phyloP scores from a whole-genome alignment of 163 green algal species.

The Prototheca wickerhamii region DNA sequence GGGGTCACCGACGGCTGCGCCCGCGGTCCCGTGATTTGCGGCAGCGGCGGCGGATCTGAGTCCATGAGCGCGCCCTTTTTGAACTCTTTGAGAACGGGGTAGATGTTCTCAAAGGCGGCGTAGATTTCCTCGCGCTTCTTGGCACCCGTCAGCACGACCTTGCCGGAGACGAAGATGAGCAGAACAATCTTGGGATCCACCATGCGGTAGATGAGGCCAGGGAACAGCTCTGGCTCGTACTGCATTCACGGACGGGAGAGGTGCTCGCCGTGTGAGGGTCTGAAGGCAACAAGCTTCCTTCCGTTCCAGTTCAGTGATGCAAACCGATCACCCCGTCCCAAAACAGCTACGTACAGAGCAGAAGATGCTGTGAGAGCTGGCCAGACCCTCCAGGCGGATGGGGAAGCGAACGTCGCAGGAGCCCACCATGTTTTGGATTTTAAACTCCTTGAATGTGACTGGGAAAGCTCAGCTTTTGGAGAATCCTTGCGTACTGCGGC shows the following conservation, averaged over 20 bases:
- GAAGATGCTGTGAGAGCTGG: slow-evolving; percentile 78
- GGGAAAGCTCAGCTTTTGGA: slow-evolving; percentile 86
- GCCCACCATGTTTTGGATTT: slow-evolving; percentile 98
- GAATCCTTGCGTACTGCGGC: slow-evolving; percentile 90
- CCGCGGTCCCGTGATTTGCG: too few relatives aligned
- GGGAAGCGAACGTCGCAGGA: slow-evolving; percentile 97
- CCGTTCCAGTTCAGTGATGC: too few relatives aligned
- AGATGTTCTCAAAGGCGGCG: slow-evolving; percentile 96
- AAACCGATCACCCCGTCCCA: neutral
- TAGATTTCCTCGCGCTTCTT: slow-evolving; percentile 95
- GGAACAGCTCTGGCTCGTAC: slow-evolving; percentile 99
- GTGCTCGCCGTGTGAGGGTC: neutral
- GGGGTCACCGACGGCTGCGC: neutral
- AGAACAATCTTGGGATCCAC: slow-evolving; percentile 96
- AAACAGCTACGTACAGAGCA: slow-evolving; percentile 50
- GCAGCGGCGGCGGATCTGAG: too few relatives aligned
- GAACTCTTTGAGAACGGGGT: slow-evolving; percentile 89
- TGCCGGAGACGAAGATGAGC: slow-evolving; percentile 98
- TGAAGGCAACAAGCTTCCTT: too few relatives aligned
- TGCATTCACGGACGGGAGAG: slow-evolving; percentile 38
- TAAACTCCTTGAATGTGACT: slow-evolving; percentile 89
- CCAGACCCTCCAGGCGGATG: slow-evolving; percentile 91
- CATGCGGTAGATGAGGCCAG: slow-evolving; percentile 98
- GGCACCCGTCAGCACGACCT: slow-evolving; percentile 92
- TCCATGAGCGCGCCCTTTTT: slow-evolving; percentile 56